phyloP scores from a whole-genome alignment of 345 rosid genomes.

The Mangifera indica region DNA sequence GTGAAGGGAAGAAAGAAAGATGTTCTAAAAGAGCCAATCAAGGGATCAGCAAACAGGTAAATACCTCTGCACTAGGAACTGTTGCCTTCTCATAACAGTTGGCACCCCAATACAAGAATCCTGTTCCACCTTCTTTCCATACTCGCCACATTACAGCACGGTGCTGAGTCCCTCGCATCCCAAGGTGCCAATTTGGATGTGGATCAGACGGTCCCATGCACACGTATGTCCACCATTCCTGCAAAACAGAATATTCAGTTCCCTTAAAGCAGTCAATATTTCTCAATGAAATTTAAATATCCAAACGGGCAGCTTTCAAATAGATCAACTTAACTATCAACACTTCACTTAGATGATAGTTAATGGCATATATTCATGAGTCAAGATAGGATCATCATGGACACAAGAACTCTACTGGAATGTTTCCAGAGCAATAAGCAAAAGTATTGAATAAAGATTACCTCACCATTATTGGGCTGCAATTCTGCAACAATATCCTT shows the following conservation, averaged over 20 bases:
- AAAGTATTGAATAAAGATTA: slow-evolving; percentile 32
- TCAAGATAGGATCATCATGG: slow-evolving; percentile 1
- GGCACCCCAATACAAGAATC: slow-evolving; percentile 97
- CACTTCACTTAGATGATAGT: not conserved
- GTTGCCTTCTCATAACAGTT: slow-evolving; percentile 95
- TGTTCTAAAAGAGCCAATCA: not conserved
- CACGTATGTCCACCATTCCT: slow-evolving; percentile 99
- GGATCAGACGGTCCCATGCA: slow-evolving; percentile 99
- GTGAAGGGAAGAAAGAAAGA: not conserved
- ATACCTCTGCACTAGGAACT: slow-evolving; percentile 90
- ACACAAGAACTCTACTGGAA: not conserved
- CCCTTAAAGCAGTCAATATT: slow-evolving; percentile 4
- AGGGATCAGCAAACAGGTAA: slow-evolving; percentile 12
- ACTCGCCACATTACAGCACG: slow-evolving; percentile 99
- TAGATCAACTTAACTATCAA: not conserved
- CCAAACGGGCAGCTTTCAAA: not conserved
- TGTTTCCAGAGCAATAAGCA: slow-evolving; percentile 14
- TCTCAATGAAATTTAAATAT: not conserved
- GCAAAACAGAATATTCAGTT: slow-evolving; percentile 21
- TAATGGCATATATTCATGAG: not conserved
- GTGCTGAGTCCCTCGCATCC: slow-evolving; percentile 98
- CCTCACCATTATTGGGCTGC: slow-evolving; percentile 81
- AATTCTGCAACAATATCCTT: slow-evolving; percentile 75
- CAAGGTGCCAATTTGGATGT: slow-evolving; percentile 97
- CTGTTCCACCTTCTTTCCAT: slow-evolving; percentile 99